Conservation (phyloP, 1,284 basidiomycete species). For the Marasmius fiardii region DNA sequence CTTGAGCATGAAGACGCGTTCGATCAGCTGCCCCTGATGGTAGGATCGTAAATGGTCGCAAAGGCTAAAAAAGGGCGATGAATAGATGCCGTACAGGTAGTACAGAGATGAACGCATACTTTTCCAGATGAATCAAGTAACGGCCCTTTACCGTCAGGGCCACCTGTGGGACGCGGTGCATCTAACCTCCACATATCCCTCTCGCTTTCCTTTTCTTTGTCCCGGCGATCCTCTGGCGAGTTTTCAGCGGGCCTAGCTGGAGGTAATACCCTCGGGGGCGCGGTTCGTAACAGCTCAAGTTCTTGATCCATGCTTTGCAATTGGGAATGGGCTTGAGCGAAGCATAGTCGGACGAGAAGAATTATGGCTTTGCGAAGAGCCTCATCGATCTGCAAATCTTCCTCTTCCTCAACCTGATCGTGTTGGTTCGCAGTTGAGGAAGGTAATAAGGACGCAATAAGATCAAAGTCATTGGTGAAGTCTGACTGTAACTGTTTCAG, state of each 20-base stretch:
- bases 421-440: constrained; percentile 16
- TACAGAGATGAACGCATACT: constrained; percentile 38
- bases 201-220: constrained; percentile 33
- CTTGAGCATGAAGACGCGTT: constrained; percentile 69
- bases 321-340: constrained; percentile 67
- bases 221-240: constrained; percentile 29
- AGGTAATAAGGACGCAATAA: constrained; percentile 59
- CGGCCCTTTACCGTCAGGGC: constrained; percentile 53
- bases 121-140: constrained; percentile 75
- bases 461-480: constrained; percentile 49
- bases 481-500: constrained; percentile 32
- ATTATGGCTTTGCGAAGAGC: constrained; percentile 64
- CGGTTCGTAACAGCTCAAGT: constrained; percentile 63
- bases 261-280: constrained; percentile 40
- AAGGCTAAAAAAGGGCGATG: constrained; percentile 43
- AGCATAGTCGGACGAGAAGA: constrained; percentile 71
- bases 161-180: constrained; percentile 29
- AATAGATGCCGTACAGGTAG: neutral
- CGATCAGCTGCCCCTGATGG: constrained; percentile 68
- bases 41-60: constrained; percentile 90
- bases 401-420: constrained; percentile 48
- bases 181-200: constrained; percentile 82
- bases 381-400: constrained; percentile 61
- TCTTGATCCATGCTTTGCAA: constrained; percentile 74
- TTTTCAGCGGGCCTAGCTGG: constrained; percentile 22